Conservation (phyloP, 345 rosid genomes). For the Linum usitatissimum region DNA sequence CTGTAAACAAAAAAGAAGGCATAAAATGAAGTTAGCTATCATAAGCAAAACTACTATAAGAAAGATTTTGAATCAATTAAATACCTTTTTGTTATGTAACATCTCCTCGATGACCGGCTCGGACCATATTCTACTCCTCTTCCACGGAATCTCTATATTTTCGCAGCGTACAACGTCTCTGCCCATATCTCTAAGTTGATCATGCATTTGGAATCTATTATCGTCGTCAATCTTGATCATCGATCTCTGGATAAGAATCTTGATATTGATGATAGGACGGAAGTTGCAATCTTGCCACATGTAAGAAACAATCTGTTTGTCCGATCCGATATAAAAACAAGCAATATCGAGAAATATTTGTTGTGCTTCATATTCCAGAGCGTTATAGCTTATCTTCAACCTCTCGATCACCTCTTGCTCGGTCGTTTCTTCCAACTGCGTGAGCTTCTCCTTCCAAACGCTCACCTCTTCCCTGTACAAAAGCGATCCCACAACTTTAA, state of each 20-base stretch:
- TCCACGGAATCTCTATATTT: constrained; percentile 18
- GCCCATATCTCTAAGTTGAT: constrained; percentile 73
- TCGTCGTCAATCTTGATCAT: constrained; percentile 34
- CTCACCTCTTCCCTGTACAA: neutral
- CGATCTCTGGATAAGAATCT: constrained; percentile 37
- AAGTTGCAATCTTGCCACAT: constrained; percentile 50
- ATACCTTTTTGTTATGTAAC: constrained; percentile 35
- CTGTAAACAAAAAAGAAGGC: neutral
- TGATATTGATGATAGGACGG: constrained; percentile 32
- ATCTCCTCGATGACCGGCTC: constrained; percentile 17
- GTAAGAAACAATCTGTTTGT: constrained; percentile 27
- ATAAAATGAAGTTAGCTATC: too few relatives aligned
- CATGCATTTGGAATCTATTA: constrained; percentile 52
- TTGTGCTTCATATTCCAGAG: constrained; percentile 33
- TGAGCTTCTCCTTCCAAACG: neutral
- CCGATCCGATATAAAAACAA: constrained; percentile 46
- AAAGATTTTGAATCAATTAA: too few relatives aligned
- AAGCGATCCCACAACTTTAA: neutral
- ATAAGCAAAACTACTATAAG: too few relatives aligned
- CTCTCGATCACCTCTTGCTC: constrained; percentile 15
- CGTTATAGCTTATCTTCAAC: constrained; percentile 56
- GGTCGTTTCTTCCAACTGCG: constrained; percentile 3
- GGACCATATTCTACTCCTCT: constrained; percentile 61
- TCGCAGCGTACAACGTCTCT: constrained; percentile 38
- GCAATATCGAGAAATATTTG: constrained; percentile 59